Evolutionary conservation across 179 eudicot species (phyloP).

Genomic region (Camellia oleifera): DNA sequence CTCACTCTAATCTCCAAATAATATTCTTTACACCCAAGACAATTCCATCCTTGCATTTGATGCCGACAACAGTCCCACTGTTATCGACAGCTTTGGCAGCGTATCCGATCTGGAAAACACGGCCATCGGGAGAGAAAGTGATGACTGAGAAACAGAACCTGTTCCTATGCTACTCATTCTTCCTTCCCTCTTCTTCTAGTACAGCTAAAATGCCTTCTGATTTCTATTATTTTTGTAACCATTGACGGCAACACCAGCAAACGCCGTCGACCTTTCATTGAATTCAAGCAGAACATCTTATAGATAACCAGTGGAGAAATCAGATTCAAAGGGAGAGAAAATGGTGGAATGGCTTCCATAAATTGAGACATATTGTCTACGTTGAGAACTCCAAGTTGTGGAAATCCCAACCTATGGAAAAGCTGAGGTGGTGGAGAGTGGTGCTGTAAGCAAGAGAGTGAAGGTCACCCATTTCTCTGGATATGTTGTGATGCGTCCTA

Average conservation of each 20-base stretch:
- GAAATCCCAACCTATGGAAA: conserved; percentile 39
- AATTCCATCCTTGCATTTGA: no score
- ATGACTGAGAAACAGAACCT: no score
- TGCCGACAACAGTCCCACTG: no score
- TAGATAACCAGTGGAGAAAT: conserved; percentile 70
- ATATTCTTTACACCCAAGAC: no score
- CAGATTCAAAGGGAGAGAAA: conserved; percentile 19
- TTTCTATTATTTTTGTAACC: not conserved
- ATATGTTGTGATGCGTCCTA: not conserved
- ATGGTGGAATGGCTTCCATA: conserved; percentile 31
- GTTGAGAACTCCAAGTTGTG: conserved; percentile 61
- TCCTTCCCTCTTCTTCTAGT: no score
- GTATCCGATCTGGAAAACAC: no score
- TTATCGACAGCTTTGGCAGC: no score
- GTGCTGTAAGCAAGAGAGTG: conserved; percentile 37
- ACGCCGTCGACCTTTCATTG: conserved; percentile 45
- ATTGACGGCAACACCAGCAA: conserved; percentile 24
- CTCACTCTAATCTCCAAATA: no score
- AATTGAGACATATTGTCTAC: conserved; percentile 47
- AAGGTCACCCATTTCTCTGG: conserved; percentile 33
- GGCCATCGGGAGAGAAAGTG: no score
- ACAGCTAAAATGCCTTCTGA: no score
- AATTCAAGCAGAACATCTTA: conserved; percentile 80
- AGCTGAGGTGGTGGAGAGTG: conserved; percentile 15
- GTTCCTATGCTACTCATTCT: no score